Evolutionary conservation across 352 stramenopile genomes (phyloP).

Genomic region (Phytophthora pinifolia): DNA sequence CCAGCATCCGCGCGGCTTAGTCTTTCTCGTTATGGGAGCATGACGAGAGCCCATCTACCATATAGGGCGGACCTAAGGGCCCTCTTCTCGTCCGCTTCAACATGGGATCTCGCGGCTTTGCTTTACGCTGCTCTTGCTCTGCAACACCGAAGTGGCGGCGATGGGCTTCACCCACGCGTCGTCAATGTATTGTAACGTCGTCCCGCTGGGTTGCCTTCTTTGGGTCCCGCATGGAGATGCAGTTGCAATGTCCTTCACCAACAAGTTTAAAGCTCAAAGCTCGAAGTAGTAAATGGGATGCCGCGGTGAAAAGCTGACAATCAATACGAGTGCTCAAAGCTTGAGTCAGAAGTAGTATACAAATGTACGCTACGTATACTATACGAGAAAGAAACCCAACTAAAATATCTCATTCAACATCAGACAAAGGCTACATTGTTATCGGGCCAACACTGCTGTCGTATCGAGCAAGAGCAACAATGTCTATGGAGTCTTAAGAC

Average conservation of each 20-base stretch:
- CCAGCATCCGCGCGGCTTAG: background rate
- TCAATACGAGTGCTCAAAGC: no score
- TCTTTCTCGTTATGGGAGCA: slow-evolving; percentile 14
- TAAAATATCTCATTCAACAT: slow-evolving; percentile 2
- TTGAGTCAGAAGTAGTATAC: no score
- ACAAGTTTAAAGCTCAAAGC: no score
- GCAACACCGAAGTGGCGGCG: slow-evolving; percentile 1
- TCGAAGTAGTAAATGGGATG: no score
- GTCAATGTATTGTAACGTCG: background rate
- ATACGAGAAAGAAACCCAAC: no score
- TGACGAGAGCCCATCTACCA: slow-evolving; percentile 10
- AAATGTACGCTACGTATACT: no score
- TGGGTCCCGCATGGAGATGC: no score
- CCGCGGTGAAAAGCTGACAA: no score
- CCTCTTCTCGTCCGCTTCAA: slow-evolving; percentile 18
- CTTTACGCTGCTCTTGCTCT: slow-evolving; percentile 13
- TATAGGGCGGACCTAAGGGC: slow-evolving; percentile 7
- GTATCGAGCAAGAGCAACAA: slow-evolving; percentile 7
- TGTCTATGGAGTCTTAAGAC: slow-evolving; percentile 9
- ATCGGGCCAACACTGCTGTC: slow-evolving; percentile 16
- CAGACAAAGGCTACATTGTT: slow-evolving; percentile 10
- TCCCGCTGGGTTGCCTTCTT: no score
- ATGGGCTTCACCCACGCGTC: slow-evolving; percentile 8
- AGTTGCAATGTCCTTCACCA: no score
- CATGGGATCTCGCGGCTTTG: slow-evolving; percentile 24